phyloP scores from a whole-genome alignment of 225 moss, liverwort and hornwort genomes.

The Polytrichum commune region DNA sequence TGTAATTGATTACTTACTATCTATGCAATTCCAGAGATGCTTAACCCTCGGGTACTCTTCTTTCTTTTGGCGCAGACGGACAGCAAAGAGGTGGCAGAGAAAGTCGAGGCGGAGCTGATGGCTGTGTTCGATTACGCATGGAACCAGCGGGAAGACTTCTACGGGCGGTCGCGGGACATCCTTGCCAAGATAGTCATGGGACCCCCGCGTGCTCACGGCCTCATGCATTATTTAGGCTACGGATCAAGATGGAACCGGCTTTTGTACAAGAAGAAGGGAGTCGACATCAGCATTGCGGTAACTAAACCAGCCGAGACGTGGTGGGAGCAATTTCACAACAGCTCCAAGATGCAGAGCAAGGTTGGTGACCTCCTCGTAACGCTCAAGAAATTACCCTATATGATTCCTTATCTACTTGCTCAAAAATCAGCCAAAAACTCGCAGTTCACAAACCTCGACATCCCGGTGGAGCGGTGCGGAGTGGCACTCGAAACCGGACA shows the following conservation, averaged over 20 bases:
- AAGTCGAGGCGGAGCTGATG: constrained; percentile 68
- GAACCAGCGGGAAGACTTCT: constrained; percentile 63
- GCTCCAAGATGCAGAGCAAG: constrained; percentile 3
- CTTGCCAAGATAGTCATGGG: constrained; percentile 52
- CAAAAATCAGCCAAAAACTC: constrained; percentile 34
- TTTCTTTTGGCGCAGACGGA: constrained; percentile 48
- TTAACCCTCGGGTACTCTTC: background rate
- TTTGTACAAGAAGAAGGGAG: constrained; percentile 19
- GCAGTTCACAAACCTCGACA: constrained; percentile 51
- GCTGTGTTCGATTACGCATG: constrained; percentile 89
- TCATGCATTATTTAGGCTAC: constrained; percentile 21
- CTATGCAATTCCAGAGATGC: too few species aligned
- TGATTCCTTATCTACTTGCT: constrained; percentile 14
- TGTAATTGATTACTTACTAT: too few species aligned
- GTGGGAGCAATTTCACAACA: constrained; percentile 8
- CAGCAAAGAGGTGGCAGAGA: constrained; percentile 79
- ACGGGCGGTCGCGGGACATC: constrained; percentile 67
- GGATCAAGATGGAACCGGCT: constrained; percentile 30
- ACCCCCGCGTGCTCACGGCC: constrained; percentile 11
- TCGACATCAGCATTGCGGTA: constrained; percentile 58
- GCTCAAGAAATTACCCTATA: constrained; percentile 16
- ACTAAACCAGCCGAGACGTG: constrained; percentile 36
- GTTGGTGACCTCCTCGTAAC: constrained; percentile 22
- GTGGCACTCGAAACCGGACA: constrained; percentile 29
- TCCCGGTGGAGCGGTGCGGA: constrained; percentile 53